These are phyloP conservation scores for Aureobasidium sp. DNA, from an alignment of 2,329 filamentous ascomycete genomes.

Conservation along the genomic window DNA sequence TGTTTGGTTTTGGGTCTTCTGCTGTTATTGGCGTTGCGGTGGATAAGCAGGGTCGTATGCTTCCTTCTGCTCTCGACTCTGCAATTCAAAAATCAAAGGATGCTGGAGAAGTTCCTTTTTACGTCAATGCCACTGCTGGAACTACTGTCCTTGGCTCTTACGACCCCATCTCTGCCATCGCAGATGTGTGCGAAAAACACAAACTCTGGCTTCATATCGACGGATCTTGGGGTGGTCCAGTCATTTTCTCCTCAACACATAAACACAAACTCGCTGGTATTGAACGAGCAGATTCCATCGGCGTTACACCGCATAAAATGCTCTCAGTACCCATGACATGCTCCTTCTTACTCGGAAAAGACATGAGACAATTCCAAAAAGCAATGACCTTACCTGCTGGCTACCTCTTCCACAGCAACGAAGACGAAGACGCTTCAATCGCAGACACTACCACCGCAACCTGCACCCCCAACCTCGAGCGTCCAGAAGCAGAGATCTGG, in stretches of 20 bases:
- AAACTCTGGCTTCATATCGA: conserved; percentile 90
- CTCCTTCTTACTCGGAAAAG: conserved; percentile 74
- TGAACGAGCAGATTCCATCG: conserved; percentile 71
- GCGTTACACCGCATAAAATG: conserved; percentile 97
- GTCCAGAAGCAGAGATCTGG: conserved; percentile 56
- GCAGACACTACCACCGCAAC: conserved; percentile 16
- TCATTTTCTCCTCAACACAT: conserved; percentile 63
- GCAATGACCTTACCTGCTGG: conserved; percentile 84
- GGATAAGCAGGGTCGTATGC: conserved; percentile 66
- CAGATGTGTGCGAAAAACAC: conserved; percentile 61
- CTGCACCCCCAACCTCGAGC: background rate
- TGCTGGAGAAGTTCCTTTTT: conserved; percentile 75
- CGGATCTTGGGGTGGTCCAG: conserved; percentile 81
- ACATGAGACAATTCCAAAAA: conserved; percentile 68
- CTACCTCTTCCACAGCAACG: conserved; percentile 51
- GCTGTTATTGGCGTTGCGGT: conserved; percentile 70
- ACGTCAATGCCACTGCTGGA: conserved; percentile 91
- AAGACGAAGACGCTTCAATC: conserved; percentile 28
- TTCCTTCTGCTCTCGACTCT: conserved; percentile 55
- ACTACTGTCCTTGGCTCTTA: conserved; percentile 89
- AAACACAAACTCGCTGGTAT: conserved; percentile 62
- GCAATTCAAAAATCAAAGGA: conserved; percentile 55
- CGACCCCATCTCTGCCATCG: conserved; percentile 68
- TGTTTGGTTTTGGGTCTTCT: conserved; percentile 72
- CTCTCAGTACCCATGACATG: conserved; percentile 85